phyloP scores from a whole-genome alignment of 371 early-diverging fungal genomes.

The Haplosporangium sp. region DNA sequence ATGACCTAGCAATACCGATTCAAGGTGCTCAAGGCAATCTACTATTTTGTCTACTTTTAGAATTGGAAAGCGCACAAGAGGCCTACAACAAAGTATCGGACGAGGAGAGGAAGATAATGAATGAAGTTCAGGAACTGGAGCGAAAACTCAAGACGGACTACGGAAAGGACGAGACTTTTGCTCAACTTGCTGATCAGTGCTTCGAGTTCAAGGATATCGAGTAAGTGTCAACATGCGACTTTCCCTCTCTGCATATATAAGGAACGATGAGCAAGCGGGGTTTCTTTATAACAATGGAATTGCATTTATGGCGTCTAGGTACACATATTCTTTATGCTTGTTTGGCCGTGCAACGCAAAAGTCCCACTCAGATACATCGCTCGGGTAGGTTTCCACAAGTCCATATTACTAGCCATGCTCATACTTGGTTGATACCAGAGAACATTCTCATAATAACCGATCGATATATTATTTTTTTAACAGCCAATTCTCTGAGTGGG shows the following conservation, averaged over 20 bases:
- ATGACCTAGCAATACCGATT: neutral
- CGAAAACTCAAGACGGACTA: conserved; percentile 67
- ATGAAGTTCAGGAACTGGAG: conserved; percentile 55
- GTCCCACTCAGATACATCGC: conserved; percentile 61
- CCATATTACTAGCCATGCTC: neutral
- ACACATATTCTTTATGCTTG: conserved; percentile 86
- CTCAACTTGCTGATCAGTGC: conserved; percentile 75
- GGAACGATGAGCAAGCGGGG: too few species aligned
- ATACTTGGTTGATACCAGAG: neutral
- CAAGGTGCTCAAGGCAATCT: neutral
- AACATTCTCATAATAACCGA: neutral
- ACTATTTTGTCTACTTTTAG: conserved; percentile 3
- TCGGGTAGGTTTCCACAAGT: conserved; percentile 67
- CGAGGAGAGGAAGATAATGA: conserved; percentile 53
- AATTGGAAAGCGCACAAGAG: conserved; percentile 55
- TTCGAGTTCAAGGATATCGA: conserved; percentile 76
- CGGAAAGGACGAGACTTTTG: conserved; percentile 70
- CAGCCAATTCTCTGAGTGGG: conserved; percentile 43
- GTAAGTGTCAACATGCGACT: conserved; percentile 38
- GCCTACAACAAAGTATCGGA: conserved; percentile 56
- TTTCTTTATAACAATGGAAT: neutral
- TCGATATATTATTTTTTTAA: conserved; percentile 46
- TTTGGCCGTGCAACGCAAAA: conserved; percentile 81
- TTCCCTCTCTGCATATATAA: too few species aligned
- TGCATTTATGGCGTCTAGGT: conserved; percentile 5